Percentiles rank a stretch among this genome's conserved stretches.
These are phyloP conservation scores for Diaporthe sp. DNA, from an alignment of 2,329 filamentous ascomycete genomes.

Conservation along the genomic window DNA sequence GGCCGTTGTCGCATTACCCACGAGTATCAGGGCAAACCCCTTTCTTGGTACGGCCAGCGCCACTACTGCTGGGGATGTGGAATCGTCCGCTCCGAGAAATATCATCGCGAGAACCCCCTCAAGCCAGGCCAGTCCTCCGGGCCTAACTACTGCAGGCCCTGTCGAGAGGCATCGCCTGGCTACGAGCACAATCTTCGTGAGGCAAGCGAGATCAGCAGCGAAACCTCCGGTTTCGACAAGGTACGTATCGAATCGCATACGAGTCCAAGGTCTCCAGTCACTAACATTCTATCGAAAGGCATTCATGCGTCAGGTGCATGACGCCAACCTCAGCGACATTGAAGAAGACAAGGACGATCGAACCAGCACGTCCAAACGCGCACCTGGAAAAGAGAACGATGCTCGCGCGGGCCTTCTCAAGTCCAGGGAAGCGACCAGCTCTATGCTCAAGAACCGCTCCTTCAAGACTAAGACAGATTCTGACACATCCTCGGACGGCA, in stretches of 20 bases:
- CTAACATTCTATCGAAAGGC: conserved; percentile 5
- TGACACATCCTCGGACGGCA: conserved; percentile 26
- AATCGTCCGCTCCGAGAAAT: conserved; percentile 37
- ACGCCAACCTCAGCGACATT: conserved; percentile 36
- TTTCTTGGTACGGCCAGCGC: conserved; percentile 32
- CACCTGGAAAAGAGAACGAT: conserved; percentile 36
- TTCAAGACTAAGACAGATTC: conserved; percentile 34
- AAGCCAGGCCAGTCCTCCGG: conserved; percentile 9
- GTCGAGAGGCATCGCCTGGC: conserved; percentile 34
- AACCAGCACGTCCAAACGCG: not conserved
- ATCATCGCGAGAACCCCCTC: conserved; percentile 36
- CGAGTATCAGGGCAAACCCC: conserved; percentile 22
- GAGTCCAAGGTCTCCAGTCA: not conserved
- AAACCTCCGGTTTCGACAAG: conserved; percentile 16
- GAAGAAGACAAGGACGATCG: conserved; percentile 32
- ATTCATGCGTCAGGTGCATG: conserved; percentile 36
- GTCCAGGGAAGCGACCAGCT: conserved; percentile 33
- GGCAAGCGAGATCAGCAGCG: conserved; percentile 37
- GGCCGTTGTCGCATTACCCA: conserved; percentile 49
- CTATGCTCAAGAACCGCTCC: conserved; percentile 31
- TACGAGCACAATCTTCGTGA: conserved; percentile 35
- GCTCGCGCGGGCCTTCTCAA: conserved; percentile 13
- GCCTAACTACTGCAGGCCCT: conserved; percentile 39
- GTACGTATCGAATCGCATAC: not conserved
- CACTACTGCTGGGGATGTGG: conserved; percentile 40